Evolutionary conservation across 2,329 filamentous ascomycete species (phyloP).

Genomic region (Endoconidiophora polonica): DNA sequence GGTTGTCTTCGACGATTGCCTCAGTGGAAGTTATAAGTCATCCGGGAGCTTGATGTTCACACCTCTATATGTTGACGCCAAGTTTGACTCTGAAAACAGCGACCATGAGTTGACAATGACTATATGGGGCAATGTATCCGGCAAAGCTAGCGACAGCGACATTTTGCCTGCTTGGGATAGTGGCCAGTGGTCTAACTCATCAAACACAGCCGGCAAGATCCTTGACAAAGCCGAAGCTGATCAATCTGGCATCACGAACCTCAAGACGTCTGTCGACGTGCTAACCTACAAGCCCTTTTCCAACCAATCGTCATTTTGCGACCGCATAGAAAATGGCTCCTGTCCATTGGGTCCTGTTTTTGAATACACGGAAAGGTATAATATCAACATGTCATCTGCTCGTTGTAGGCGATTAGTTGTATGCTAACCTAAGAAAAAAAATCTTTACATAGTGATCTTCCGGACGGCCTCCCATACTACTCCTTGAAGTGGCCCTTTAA

Average conservation of each 20-base stretch:
- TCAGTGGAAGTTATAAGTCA: slow-evolving; percentile 41
- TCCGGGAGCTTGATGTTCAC: slow-evolving; percentile 60
- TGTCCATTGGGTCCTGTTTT: slow-evolving; percentile 71
- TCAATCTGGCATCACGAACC: slow-evolving; percentile 43
- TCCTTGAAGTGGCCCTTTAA: slow-evolving; percentile 56
- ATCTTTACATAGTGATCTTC: slow-evolving; percentile 19
- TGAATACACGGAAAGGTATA: slow-evolving; percentile 24
- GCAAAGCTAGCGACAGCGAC: slow-evolving; percentile 37
- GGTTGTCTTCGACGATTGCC: slow-evolving; percentile 72
- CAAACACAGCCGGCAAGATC: slow-evolving; percentile 59
- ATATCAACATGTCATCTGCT: background rate
- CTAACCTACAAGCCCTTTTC: slow-evolving; percentile 59
- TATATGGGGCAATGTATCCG: slow-evolving; percentile 82
- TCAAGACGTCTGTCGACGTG: slow-evolving; percentile 55
- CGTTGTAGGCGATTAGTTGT: background rate
- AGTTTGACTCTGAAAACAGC: slow-evolving; percentile 45
- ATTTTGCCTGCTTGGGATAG: slow-evolving; percentile 42
- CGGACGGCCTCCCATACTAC: slow-evolving; percentile 49
- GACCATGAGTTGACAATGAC: slow-evolving; percentile 56
- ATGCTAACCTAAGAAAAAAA: background rate
- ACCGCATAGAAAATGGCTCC: slow-evolving; percentile 37
- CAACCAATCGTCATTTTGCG: slow-evolving; percentile 47
- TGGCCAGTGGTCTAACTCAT: slow-evolving; percentile 44
- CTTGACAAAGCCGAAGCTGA: slow-evolving; percentile 37
- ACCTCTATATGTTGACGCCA: slow-evolving; percentile 57